phyloP scores from a whole-genome alignment of 2,329 filamentous ascomycete genomes.

The Colletotrichum sp. region DNA sequence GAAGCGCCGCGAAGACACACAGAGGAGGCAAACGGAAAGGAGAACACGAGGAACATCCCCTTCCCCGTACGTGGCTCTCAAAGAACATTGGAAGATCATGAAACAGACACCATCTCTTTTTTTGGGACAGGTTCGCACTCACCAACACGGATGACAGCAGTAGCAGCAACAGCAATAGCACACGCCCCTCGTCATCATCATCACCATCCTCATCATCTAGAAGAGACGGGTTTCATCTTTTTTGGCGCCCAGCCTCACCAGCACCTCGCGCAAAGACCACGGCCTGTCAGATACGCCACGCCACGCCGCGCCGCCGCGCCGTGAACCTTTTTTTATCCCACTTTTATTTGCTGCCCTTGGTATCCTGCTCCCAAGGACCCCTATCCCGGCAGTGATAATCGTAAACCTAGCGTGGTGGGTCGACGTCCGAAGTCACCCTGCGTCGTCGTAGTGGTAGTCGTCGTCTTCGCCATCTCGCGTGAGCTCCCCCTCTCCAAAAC shows the following conservation, averaged over 20 bases:
- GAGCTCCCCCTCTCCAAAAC: not conserved
- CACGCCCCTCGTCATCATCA: not conserved
- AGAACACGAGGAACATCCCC: not conserved
- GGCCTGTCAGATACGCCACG: conserved; percentile 8
- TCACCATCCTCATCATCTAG: not conserved
- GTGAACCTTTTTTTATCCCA: conserved; percentile 19
- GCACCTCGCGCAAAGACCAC: not conserved
- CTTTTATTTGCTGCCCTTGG: not conserved
- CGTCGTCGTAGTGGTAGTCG: not conserved
- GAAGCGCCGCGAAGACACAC: not conserved
- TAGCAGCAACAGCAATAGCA: not conserved
- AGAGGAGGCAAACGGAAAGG: not conserved
- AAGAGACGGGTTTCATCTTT: conserved; percentile 19
- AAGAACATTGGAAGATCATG: conserved; percentile 9
- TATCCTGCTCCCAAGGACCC: not conserved
- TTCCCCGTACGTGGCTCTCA: not conserved
- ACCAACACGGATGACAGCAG: not conserved
- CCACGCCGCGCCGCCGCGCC: not conserved
- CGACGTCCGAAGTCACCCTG: not conserved
- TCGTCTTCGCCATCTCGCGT: not conserved
- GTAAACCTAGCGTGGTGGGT: not conserved
- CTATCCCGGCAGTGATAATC: not conserved
- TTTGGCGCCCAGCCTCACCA: conserved; percentile 4
- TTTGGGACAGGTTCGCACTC: not conserved
- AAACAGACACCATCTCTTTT: conserved; percentile 5